Conservation (phyloP, 371 early-diverging fungal species). For the Lichtheimia ramosa region DNA sequence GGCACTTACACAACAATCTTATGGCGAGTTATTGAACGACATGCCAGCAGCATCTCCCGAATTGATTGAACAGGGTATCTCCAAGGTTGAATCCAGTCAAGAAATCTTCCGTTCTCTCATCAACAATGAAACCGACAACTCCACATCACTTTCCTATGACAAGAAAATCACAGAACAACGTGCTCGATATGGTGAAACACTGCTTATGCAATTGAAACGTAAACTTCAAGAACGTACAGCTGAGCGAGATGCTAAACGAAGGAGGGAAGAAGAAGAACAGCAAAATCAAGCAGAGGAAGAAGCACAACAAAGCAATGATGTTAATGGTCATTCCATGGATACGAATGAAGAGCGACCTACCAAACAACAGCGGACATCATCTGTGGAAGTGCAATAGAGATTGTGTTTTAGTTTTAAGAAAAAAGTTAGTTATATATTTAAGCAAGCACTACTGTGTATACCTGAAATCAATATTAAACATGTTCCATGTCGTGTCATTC, state of each 20-base stretch:
- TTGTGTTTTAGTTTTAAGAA: no score
- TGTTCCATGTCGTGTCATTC: no score
- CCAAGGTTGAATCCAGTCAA: conserved; percentile 62
- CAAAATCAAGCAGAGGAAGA: no score
- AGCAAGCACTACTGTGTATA: no score
- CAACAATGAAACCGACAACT: conserved; percentile 44
- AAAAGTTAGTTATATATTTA: no score
- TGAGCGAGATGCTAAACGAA: conserved; percentile 4
- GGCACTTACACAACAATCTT: conserved; percentile 84
- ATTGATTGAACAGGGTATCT: conserved; percentile 47
- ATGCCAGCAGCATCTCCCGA: conserved; percentile 57
- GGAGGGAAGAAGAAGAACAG: no score
- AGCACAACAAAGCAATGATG: no score
- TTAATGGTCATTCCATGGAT: no score
- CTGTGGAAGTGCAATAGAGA: no score
- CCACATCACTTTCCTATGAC: conserved; percentile 52
- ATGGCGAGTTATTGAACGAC: conserved; percentile 79
- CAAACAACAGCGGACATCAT: no score
- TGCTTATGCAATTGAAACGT: conserved; percentile 56
- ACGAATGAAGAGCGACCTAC: no score
- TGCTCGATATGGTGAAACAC: conserved; percentile 64
- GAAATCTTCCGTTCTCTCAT: conserved; percentile 55
- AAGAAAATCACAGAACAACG: conserved; percentile 66
- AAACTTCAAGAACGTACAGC: conserved; percentile 58
- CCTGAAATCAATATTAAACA: no score